Base-by-base conservation (phyloP, 1,284 basidiomycete species). In the Melanopsichium pennsylvanicum region DNA sequence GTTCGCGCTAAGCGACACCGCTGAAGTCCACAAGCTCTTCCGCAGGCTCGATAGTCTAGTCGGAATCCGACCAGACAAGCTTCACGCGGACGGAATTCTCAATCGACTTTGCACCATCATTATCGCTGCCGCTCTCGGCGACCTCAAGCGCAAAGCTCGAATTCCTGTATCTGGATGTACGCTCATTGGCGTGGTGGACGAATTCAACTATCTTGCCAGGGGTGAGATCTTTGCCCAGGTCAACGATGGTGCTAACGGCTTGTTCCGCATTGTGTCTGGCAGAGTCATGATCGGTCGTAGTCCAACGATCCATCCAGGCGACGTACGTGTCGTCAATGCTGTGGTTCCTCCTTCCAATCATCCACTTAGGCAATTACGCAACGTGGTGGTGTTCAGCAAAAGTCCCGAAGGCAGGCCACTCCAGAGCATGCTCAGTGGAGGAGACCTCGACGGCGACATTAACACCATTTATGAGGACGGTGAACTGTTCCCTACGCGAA, bases 401-500 rank as follows among this genome's bases (percentile, higher is more conserved):
- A 26, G 42, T 19, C 45, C 47, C 5, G 23, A 31, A 1, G 50
- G 37, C 2, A 43, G 68, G 9, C 62, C 64, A 4, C 48, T 74
- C 16, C 55, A 57, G n/a, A 56, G 58, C 13, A 71, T 68, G 36
- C 59, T 74, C 12, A 49, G 55, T 21, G 61, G 62, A 5, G 70
- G 58, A 13, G 71, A 74, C 21, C 27, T 69, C 9, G 68, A 74
- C 36, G 71, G 71, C 2, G 71, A 74, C 40, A 36, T 61, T 15
- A 71, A 84, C 31, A 88, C 86, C 71, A 56, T 68, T 54, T 71
- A 88, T 33, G 84, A 84, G 9, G 70, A 74, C 35, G 41, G 50
- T 13, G 34, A 33, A 78, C 89, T 43, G 76, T 89, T 39, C 85
- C 89, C 23, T 78, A 83, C 26, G 79, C 80, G 29, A 8, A 82